Evolutionary conservation across 306 rosid genomes (phyloP).

Genomic region (Vigna hirtella): DNA sequence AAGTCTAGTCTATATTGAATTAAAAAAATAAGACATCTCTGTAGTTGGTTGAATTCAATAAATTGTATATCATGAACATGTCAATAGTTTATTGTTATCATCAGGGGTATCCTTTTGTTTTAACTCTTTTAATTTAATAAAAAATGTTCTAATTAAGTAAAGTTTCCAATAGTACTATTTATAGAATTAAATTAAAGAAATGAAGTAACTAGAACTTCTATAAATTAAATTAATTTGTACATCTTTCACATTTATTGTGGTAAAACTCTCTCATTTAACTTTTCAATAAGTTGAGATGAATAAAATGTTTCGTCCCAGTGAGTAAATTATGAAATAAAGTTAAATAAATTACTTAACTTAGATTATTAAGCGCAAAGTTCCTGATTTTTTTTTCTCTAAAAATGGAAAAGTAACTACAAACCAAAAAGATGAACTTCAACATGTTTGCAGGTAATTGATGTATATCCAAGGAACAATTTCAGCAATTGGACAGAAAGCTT

Average conservation of each 20-base stretch:
- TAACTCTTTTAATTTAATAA: not conserved
- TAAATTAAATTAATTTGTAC: not conserved
- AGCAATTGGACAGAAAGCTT: conserved; percentile 38
- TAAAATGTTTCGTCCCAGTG: not conserved
- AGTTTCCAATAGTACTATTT: not conserved
- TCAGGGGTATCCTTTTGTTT: not conserved
- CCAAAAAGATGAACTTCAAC: not conserved
- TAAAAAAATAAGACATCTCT: too few relatives aligned
- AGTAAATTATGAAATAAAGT: not conserved
- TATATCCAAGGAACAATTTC: conserved; percentile 27
- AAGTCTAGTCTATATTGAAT: too few relatives aligned
- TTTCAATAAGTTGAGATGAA: not conserved
- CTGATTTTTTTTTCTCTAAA: not conserved
- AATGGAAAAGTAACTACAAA: not conserved
- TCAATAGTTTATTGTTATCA: too few relatives aligned
- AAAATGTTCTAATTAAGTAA: not conserved
- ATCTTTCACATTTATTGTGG: not conserved
- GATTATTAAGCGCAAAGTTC: not conserved
- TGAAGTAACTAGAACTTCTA: not conserved
- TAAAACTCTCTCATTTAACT: not conserved
- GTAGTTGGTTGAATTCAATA: too few relatives aligned
- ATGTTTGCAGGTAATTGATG: conserved; percentile 34
- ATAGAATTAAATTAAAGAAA: not conserved
- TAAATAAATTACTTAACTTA: not conserved
- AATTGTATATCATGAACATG: too few relatives aligned